phyloP scores from a whole-genome alignment of 108 stramenopile species.

The Nitzschia palea region DNA sequence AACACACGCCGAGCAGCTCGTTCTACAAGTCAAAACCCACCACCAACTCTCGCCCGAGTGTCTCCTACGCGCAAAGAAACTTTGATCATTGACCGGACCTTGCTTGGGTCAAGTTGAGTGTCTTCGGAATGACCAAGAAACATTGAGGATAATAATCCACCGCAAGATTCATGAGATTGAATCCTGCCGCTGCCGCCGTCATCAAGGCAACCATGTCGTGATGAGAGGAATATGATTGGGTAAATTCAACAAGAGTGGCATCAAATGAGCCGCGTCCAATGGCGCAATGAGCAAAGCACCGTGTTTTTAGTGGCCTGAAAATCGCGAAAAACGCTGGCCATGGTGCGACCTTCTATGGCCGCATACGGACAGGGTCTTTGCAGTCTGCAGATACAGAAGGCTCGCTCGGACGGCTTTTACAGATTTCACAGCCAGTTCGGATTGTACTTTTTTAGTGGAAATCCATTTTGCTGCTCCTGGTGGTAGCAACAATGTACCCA shows the following conservation, averaged over 20 bases:
- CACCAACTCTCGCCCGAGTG: slow-evolving; percentile 19
- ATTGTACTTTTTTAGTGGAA: no score
- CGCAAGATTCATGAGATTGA: no score
- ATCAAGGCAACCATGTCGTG: slow-evolving; percentile 82
- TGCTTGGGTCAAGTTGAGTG: slow-evolving; percentile 84
- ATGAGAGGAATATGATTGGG: slow-evolving; percentile 86
- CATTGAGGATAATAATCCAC: slow-evolving; percentile 94
- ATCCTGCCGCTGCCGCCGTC: slow-evolving; percentile 86
- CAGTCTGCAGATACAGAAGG: no score
- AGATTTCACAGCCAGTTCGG: no score
- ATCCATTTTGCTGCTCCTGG: no score
- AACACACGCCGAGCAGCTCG: slow-evolving; percentile 2
- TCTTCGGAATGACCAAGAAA: slow-evolving; percentile 80
- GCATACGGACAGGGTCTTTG: no score
- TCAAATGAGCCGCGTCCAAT: slow-evolving; percentile 77
- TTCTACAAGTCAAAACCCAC: slow-evolving; percentile 13
- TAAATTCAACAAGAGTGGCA: slow-evolving; percentile 71
- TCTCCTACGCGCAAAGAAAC: slow-evolving; percentile 83
- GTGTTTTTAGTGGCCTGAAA: no score
- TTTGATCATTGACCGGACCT: slow-evolving; percentile 89
- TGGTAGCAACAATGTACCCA: no score
- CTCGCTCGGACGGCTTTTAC: no score
- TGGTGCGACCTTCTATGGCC: no score
- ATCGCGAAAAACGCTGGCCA: no score
- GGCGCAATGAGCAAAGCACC: slow-evolving; percentile 75